Evolutionary conservation across 2,329 filamentous ascomycete genomes (phyloP).

Genomic region (Cercospora canescens): DNA sequence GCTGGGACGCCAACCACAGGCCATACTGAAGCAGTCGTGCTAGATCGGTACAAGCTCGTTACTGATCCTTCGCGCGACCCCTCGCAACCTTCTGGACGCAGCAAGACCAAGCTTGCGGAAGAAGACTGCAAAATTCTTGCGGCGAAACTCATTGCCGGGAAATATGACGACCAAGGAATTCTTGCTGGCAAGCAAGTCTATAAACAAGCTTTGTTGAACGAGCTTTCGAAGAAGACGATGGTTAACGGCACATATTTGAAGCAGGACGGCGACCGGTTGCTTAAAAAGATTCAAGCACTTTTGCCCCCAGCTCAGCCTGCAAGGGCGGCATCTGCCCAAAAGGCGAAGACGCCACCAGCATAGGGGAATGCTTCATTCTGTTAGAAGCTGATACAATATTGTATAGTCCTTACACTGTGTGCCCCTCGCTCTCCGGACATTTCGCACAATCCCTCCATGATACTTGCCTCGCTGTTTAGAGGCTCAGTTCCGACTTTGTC

Average conservation of each 20-base stretch:
- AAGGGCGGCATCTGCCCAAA: not conserved
- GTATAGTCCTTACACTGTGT: not conserved
- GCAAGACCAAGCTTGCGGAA: not conserved
- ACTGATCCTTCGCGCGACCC: slow-evolving; percentile 16
- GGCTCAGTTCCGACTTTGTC: not conserved
- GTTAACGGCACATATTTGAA: slow-evolving; percentile 29
- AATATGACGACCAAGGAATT: slow-evolving; percentile 11
- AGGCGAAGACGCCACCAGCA: not conserved
- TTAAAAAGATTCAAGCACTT: slow-evolving; percentile 32
- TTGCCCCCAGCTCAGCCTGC: slow-evolving; percentile 14
- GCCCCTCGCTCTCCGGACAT: not conserved
- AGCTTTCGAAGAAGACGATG: slow-evolving; percentile 24
- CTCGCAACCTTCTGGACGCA: not conserved
- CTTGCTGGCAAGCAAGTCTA: slow-evolving; percentile 8
- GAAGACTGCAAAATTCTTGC: slow-evolving; percentile 12
- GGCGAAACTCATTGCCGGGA: slow-evolving; percentile 24
- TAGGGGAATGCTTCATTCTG: not conserved
- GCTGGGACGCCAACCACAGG: slow-evolving; percentile 25
- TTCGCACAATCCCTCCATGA: not conserved
- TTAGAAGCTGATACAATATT: not conserved
- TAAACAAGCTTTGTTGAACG: slow-evolving; percentile 24
- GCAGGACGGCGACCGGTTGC: slow-evolving; percentile 33
- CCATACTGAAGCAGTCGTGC: slow-evolving; percentile 27
- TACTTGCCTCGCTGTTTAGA: not conserved
- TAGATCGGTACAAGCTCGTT: slow-evolving; percentile 26